Evolutionary conservation across 106 monocot species (phyloP).

Genomic region (Platanthera guangdongensis): DNA sequence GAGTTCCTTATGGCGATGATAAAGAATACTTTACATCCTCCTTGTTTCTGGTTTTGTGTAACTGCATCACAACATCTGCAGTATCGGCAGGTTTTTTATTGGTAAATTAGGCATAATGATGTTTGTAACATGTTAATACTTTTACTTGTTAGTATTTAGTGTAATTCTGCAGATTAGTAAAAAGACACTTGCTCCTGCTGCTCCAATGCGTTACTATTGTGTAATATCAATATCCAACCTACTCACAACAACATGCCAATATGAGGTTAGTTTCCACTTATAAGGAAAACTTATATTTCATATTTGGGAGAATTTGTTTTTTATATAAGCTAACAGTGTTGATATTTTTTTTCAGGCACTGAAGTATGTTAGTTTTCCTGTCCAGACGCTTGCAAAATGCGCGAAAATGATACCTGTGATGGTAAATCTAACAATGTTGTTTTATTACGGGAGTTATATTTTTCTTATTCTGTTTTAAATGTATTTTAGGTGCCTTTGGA

Average conservation of each 20-base stretch:
- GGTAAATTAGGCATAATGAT: slow-evolving; percentile 29
- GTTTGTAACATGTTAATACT: not conserved
- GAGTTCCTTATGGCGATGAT: slow-evolving; percentile 79
- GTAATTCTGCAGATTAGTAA: slow-evolving; percentile 50
- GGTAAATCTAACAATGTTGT: slow-evolving; percentile 29
- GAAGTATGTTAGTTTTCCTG: slow-evolving; percentile 97
- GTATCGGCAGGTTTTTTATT: slow-evolving; percentile 67
- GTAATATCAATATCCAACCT: slow-evolving; percentile 85
- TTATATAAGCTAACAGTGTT: not conserved
- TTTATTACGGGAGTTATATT: not conserved
- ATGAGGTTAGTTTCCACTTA: slow-evolving; percentile 47
- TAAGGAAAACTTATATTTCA: not conserved
- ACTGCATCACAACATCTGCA: slow-evolving; percentile 71
- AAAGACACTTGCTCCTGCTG: slow-evolving; percentile 71
- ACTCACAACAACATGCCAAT: slow-evolving; percentile 93
- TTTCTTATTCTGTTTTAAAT: slow-evolving; percentile 6
- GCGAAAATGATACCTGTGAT: slow-evolving; percentile 99
- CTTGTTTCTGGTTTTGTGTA: slow-evolving; percentile 93
- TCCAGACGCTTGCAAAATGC: slow-evolving; percentile 96
- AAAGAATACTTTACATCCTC: slow-evolving; percentile 88
- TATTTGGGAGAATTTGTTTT: not conserved
- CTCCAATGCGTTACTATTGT: slow-evolving; percentile 78
- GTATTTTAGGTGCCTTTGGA: not conserved
- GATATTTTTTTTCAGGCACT: slow-evolving; percentile 66
- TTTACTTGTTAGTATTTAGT: not conserved